Base-by-base conservation (phyloP, 2,329 filamentous ascomycete genomes). In the Aureobasidium sp. region DNA sequence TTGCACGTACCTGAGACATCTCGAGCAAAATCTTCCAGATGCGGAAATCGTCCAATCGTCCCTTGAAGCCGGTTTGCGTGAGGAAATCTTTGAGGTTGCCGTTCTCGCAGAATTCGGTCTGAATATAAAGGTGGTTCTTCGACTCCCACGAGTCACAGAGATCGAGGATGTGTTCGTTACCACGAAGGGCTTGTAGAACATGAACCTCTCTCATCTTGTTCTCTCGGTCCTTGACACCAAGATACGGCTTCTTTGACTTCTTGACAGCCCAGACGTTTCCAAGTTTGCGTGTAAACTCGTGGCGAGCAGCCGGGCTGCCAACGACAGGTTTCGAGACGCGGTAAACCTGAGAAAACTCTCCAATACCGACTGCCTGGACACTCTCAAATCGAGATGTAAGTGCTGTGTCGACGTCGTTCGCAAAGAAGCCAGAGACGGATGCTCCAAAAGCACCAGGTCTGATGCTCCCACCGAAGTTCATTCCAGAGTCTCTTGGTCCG, bases 21-120 rank as follows among this genome's bases (percentile, higher is more conserved):
- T 99, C 94, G 45, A 96, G 83, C 68, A 97, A 79, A 63, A 97
- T 93, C 78, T 99, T 99, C 91, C 94, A 99, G 74, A 97, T 97
- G 65, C 94, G 85, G 77, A 99, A 99, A 73, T 97, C 94, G 75
- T 99, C 94, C 67, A 99, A 78, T 68, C 93, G 85, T 51, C 91
- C 92, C 72, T 89, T 91, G 64, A 87, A 82, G 27, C 94, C 94
- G 64, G 91, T 85, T 63, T 88, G 84, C n/a, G 85, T 83, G 34
- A 99, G 81, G 72, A 97, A 99, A 17, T 86, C 82, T 72, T 95
- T 89, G 47, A 99, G 79, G 64, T 90, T 96, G 17, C 94, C 94
- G 72, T 96, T 91, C 72, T 97, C 92, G 70, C 94, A 99, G 72
- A 87, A 97, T 71, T 99, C 94, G 0, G 93, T 97, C 77, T 97